Evolutionary conservation across 2,329 filamentous ascomycete genomes (phyloP).

Genomic region (Penicillium aurantiogriseum): DNA sequence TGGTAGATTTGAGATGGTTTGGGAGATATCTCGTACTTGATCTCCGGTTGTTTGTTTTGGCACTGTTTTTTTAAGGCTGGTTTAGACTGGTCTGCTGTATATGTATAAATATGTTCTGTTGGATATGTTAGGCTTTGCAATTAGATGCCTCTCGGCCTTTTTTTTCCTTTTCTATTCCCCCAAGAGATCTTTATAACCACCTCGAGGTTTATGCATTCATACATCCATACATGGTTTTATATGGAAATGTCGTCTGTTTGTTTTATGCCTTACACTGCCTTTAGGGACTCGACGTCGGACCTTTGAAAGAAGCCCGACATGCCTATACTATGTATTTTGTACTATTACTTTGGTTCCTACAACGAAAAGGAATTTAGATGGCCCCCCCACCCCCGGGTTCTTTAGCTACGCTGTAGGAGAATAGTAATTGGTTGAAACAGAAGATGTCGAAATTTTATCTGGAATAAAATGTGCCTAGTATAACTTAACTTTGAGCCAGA

Average conservation of each 20-base stretch:
- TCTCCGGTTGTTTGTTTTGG: slow-evolving; percentile 8
- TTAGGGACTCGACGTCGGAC: no score
- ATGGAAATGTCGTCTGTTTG: background rate
- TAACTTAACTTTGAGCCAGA: no score
- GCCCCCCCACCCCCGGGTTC: no score
- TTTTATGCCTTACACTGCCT: background rate
- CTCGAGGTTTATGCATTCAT: background rate
- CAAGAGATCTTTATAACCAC: background rate
- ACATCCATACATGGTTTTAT: background rate
- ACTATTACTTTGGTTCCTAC: background rate
- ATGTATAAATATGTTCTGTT: slow-evolving; percentile 31
- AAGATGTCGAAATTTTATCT: background rate
- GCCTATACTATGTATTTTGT: no score
- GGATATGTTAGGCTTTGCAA: slow-evolving; percentile 12
- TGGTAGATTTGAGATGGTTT: slow-evolving; percentile 35
- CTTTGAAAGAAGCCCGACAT: no score
- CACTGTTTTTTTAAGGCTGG: slow-evolving; percentile 4
- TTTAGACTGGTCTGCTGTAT: slow-evolving; percentile 13
- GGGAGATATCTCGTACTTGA: background rate
- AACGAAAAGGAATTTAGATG: no score
- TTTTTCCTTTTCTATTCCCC: background rate
- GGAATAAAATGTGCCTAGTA: background rate
- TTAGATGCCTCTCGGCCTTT: slow-evolving; percentile 8
- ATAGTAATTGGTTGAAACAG: no score
- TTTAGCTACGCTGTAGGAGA: no score